phyloP scores from a whole-genome alignment of 1,139 yeast genomes.

The Suzukiozyma palmioleophila region DNA sequence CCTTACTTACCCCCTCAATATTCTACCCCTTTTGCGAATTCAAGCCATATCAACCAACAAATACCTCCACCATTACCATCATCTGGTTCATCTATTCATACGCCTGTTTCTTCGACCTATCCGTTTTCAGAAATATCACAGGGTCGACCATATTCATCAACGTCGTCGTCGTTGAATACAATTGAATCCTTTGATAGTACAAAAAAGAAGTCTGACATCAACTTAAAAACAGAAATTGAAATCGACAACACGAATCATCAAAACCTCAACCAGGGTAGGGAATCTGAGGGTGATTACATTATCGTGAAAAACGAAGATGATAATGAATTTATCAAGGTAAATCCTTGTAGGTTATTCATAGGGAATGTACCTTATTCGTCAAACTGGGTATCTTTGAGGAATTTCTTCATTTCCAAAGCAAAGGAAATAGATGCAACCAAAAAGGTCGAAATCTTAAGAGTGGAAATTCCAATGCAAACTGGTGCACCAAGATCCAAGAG shows the following conservation, averaged over 20 bases:
- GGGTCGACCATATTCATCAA: neutral
- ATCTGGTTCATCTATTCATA: neutral
- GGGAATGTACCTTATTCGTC: constrained; percentile 58
- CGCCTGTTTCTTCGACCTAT: constrained; percentile 3
- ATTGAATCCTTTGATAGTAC: neutral
- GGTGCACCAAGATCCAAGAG: neutral
- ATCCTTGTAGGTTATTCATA: constrained; percentile 42
- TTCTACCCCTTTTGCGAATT: neutral
- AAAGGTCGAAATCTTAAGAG: constrained; percentile 37
- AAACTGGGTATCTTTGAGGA: constrained; percentile 53
- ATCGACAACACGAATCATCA: too few relatives aligned
- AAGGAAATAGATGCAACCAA: constrained; percentile 26
- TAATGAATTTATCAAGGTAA: constrained; percentile 23
- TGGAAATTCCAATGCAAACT: constrained; percentile 51
- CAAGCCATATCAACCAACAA: neutral
- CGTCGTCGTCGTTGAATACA: neutral
- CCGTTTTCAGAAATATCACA: constrained; percentile 6
- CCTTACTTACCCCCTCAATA: neutral
- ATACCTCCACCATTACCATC: neutral
- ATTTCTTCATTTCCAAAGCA: constrained; percentile 36
- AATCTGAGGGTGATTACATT: constrained; percentile 13
- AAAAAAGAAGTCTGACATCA: too few relatives aligned
- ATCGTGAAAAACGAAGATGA: constrained; percentile 26
- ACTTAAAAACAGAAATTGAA: too few relatives aligned
- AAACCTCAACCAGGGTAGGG: constrained; percentile 3